Conservation (phyloP, 2,329 filamentous ascomycete genomes). For the Fusarium buharicum region DNA sequence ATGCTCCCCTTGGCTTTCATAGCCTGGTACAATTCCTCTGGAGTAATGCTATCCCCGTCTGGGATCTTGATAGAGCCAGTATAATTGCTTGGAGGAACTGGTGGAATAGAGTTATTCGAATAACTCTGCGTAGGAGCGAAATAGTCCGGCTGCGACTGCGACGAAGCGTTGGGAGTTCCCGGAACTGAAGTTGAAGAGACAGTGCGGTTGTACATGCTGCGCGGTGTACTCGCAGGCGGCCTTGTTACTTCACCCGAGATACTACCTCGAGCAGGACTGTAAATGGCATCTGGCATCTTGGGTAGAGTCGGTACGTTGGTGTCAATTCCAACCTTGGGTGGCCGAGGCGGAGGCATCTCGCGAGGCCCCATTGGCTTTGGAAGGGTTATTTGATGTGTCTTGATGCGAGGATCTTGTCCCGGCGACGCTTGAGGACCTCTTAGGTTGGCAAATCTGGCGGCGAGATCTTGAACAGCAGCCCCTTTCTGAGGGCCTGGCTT, state of each 20-base stretch:
- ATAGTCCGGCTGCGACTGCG: constrained; percentile 49
- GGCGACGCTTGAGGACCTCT: constrained; percentile 56
- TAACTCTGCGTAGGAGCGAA: constrained; percentile 46
- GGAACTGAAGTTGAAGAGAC: constrained; percentile 60
- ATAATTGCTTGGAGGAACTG: constrained; percentile 52
- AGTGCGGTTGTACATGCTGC: constrained; percentile 70
- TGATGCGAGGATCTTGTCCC: constrained; percentile 64
- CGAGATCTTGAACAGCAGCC: constrained; percentile 59
- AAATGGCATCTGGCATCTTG: constrained; percentile 78
- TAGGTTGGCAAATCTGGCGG: constrained; percentile 67
- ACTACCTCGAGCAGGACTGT: constrained; percentile 79
- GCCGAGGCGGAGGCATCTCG: constrained; percentile 61
- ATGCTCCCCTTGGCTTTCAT: constrained; percentile 70
- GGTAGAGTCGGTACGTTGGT: constrained; percentile 69
- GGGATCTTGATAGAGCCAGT: constrained; percentile 62
- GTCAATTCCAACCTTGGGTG: constrained; percentile 60
- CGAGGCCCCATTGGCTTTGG: constrained; percentile 59
- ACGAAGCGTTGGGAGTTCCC: constrained; percentile 45
- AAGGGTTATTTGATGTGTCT: constrained; percentile 59
- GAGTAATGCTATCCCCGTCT: constrained; percentile 68
- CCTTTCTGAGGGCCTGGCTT: constrained; percentile 47
- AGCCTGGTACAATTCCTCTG: constrained; percentile 76
- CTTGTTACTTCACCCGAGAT: constrained; percentile 72
- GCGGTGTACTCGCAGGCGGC: constrained; percentile 71
- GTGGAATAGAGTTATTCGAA: constrained; percentile 44